Base-by-base conservation (phyloP, 164 flowering plant species). In the Paratinospora sagittata region DNA sequence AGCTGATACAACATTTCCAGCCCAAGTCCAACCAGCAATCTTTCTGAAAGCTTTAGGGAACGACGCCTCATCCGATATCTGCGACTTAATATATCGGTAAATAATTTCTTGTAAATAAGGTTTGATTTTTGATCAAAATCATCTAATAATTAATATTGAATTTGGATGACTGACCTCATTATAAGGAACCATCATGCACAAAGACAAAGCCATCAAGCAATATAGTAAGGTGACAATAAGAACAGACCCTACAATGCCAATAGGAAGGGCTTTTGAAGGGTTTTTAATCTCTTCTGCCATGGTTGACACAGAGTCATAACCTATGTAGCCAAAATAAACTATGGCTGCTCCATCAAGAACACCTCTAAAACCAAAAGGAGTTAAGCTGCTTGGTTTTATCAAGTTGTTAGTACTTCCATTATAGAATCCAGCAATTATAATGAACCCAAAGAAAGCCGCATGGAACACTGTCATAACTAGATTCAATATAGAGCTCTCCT, bases 401-500 rank as follows among this genome's bases (percentile, higher is more conserved):
- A 89, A 75, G 75, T 92, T 90, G 37, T 78, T 74, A 10, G 70
- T 58, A 67, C 78, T 83, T 61, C 98, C 98, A 39, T 80, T 83
- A 77, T n/a, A 75, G 76, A 93, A 84, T 19, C 93, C 96, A 70
- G 81, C 88, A 45, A 84, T 61, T 68, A 90, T 82, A 17, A 93
- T 79, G 45, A 93, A 87, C 36, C 84, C 89, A 70, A 93, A 84
- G 87, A 93, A 88, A 9, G 84, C 24, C 70, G 90, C 80, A 81
- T 93, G 98, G 49, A 87, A 88, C 12, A 85, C 79, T 72, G 98
- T 93, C 90, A 93, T 83, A 2, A 89, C 70, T 0, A 90, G 79
- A 87, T 93, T 93, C 82, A 93, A 66, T 47, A 77, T 75, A 12
- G 96, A 93, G 84, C 96, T 93, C 74, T 93, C 95, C 87, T 89